A percentile compares a stretch with the other conserved stretches of the same genome.
Evolutionary conservation across 257 asterid genomes (phyloP).

Genomic region (Oldenlandia corymbosa): DNA sequence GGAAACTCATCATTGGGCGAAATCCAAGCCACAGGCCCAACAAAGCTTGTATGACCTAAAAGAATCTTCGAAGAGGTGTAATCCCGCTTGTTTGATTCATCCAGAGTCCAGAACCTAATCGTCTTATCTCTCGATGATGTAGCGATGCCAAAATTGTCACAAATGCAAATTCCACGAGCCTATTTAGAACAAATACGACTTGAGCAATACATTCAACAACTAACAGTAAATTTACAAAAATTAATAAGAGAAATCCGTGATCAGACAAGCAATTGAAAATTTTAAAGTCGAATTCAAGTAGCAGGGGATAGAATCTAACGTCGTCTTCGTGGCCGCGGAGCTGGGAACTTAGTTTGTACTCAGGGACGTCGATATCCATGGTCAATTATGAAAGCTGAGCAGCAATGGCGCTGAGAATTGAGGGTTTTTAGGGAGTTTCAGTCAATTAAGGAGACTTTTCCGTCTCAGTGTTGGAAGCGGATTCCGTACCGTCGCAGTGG

Average conservation of each 20-base stretch:
- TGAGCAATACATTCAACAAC: not conserved
- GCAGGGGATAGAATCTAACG: conserved; percentile 35
- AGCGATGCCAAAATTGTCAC: conserved; percentile 74
- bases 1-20: conserved; percentile 72
- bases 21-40: conserved; percentile 93
- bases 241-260: not conserved
- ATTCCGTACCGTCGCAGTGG: not conserved
- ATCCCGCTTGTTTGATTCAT: conserved; percentile 48
- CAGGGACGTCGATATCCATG: conserved; percentile 71
- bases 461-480: not conserved
- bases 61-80: conserved; percentile 60
- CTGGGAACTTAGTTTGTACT: conserved; percentile 75
- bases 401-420: not conserved
- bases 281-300: not conserved
- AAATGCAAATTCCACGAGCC: conserved; percentile 95
- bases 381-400: not conserved
- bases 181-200: conserved; percentile 19
- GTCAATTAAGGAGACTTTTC: no score
- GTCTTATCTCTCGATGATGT: conserved; percentile 95
- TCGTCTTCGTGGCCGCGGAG: conserved; percentile 95
- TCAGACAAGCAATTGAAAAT: not conserved
- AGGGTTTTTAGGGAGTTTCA: not conserved
- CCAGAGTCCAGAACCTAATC: conserved; percentile 71
- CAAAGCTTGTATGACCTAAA: conserved; percentile 91
- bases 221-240: not conserved